Conservation (phyloP, 805 yeast species). For the Jamesozyma hellenica region DNA sequence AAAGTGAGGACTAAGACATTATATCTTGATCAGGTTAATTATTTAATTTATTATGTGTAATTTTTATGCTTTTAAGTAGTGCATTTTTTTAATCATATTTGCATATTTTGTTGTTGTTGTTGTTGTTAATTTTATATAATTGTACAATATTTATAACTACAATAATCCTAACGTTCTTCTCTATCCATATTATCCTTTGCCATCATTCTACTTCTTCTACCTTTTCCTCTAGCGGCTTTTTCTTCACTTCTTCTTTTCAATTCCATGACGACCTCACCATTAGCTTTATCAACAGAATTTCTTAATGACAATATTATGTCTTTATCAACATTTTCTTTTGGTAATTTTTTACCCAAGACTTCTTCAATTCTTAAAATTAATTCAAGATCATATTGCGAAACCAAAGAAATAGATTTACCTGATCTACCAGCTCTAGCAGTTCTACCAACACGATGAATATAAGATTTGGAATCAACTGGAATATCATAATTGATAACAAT, state of each 20-base stretch:
- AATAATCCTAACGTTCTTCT: conserved; percentile 29
- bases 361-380: conserved; percentile 79
- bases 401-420: conserved; percentile 77
- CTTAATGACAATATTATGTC: conserved; percentile 69
- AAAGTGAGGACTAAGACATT: too few relatives aligned
- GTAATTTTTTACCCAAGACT: conserved; percentile 72
- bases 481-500: conserved; percentile 69
- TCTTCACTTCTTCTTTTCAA: conserved; percentile 62
- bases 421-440: conserved; percentile 91
- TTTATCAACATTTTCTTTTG: conserved; percentile 71
- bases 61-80: too few relatives aligned
- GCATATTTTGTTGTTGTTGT: too few relatives aligned
- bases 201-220: conserved; percentile 30
- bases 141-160: too few relatives aligned
- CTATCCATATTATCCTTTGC: conserved; percentile 38
- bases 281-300: conserved; percentile 83
- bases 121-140: too few relatives aligned
- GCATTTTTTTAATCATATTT: too few relatives aligned
- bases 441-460: conserved; percentile 85
- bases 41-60: not conserved
- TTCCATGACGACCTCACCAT: conserved; percentile 73
- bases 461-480: conserved; percentile 77
- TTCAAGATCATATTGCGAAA: conserved; percentile 92
- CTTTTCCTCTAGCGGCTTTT: conserved; percentile 34
- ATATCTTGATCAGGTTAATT: too few relatives aligned